Conservation (phyloP, 1,139 yeast genomes). For the Magnusiomyces tetraspermus region DNA sequence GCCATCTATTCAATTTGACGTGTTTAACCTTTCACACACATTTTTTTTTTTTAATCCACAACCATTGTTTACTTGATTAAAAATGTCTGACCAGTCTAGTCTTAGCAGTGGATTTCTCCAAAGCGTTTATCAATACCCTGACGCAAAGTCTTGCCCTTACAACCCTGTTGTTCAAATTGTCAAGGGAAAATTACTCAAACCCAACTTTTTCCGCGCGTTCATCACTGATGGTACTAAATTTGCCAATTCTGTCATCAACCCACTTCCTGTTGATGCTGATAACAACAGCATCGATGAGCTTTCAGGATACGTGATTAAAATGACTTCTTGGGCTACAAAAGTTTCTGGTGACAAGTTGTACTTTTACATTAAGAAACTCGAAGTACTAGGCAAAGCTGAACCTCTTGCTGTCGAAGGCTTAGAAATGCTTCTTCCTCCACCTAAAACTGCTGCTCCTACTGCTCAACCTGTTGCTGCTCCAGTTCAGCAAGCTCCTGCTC, state of each 20-base stretch:
- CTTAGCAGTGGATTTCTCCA: background rate
- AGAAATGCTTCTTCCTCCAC: background rate
- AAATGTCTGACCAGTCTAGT: background rate
- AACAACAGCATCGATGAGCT: background rate
- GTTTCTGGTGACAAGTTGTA: background rate
- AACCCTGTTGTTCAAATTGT: background rate
- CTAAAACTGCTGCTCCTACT: background rate
- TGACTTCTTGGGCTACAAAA: background rate
- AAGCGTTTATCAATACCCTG: background rate
- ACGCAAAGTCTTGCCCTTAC: background rate
- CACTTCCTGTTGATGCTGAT: background rate
- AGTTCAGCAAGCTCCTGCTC: background rate
- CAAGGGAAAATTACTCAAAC: background rate
- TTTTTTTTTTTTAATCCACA: background rate
- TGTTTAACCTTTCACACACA: too few species aligned
- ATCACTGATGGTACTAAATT: background rate
- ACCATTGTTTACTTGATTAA: background rate
- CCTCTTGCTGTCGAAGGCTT: background rate
- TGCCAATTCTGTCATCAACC: background rate
- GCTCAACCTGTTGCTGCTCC: background rate
- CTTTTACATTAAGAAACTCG: background rate
- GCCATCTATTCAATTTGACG: too few species aligned
- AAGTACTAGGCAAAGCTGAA: constrained; percentile 1
- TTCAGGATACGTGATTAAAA: background rate
- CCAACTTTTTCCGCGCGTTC: background rate